Evolutionary conservation across 139 green algal species (phyloP), one percentile per base, ranked within the genome.

Genomic region (Spirogloea muscicola): DNA sequence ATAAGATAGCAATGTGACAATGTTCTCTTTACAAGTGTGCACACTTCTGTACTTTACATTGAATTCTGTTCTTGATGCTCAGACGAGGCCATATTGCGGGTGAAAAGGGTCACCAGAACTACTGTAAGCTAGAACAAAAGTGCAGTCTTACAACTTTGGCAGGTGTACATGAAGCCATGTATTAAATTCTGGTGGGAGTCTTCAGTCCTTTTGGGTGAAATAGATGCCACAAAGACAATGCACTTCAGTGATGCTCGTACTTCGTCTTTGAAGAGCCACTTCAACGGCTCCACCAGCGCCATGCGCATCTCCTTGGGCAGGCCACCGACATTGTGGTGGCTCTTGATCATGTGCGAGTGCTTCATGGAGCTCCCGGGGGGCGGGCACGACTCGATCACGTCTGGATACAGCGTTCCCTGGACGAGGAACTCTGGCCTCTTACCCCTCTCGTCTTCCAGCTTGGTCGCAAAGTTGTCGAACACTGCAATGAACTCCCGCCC

Each of bases 281-380:
- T 80, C 77, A 98, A 89, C n/a, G 94, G 94, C 88, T 99, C 94
- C 3, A 98, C 91, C 38, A 99, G 90, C 44, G 88, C 87, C 77
- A 99, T 97, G 68, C 94, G 84, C 49, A 99, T 84, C 77, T 99
- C 89, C 82, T 97, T 92, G 18, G 94, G 94, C 76, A 99, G 86
- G 21, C 94, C 94, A 27, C 94, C 94, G 49, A 99, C 94, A 85
- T 99, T 99, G 88, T 99, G 94, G 82, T 99, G 94, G 65, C 83
- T 92, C 89, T 99, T 99, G 88, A 99, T 99, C 48, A 89, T 98
- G 89, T 99, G 94, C 69, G 83, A 92, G 89, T 99, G 92, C 87
- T 97, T 97, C 88, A 96, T 87, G 57, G 84, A 89, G 43, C 77
- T 91, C 68, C 94, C 94, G 16, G 94, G 94, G 1, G 94, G 94